Evolutionary conservation across 2,329 filamentous ascomycete genomes (phyloP), one percentile per base, ranked within the genome.

Genomic region (Aspergillus brasiliensis): DNA sequence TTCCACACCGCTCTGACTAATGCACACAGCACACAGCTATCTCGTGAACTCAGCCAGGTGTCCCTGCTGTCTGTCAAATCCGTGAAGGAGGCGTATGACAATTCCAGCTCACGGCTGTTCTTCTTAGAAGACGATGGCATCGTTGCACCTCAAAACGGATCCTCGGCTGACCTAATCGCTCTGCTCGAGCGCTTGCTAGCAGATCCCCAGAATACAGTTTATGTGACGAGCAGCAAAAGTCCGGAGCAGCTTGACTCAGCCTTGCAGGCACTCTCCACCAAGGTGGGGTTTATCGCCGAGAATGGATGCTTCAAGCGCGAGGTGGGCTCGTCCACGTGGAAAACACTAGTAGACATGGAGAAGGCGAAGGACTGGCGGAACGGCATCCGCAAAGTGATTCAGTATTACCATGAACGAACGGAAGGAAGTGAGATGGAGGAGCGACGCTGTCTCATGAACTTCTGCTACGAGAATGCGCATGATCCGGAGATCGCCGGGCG

Each of bases 121-220:
- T 88, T 98, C 65, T 82, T 98, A 46, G 93, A 97, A 71, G 95
- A 96, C 71, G 92, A 96, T 73, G 91, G 91, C 25, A 81, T 97
- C 8, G 88, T 92, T 53, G 89, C 87, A 61, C 91, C 90, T 81
- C 89, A 90, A 4, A 87, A 89, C 0, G 86, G 89, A 61, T 88
- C 86, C 57, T 87, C 89, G 67, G 90, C 91, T 78, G 86, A 91
- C 38, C 90, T 91, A 2, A 82, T 93, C 31, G 88, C 93, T 65
- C 86, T 91, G 0, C 77, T 97, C 7, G 91, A 89, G 66, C 89
- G 94, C 57, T 79, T 97, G 15, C 81, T 93, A 3, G 79, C 87
- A 5, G 91, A 97, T 69, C 84, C 88, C 38, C 86, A 85, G 62
- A 97, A 97, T 72, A 87, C 86, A 1, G 88, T 97, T 38, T 98